Conservation (phyloP, 2,329 filamentous ascomycete species). For the Aspergillus ruber region DNA sequence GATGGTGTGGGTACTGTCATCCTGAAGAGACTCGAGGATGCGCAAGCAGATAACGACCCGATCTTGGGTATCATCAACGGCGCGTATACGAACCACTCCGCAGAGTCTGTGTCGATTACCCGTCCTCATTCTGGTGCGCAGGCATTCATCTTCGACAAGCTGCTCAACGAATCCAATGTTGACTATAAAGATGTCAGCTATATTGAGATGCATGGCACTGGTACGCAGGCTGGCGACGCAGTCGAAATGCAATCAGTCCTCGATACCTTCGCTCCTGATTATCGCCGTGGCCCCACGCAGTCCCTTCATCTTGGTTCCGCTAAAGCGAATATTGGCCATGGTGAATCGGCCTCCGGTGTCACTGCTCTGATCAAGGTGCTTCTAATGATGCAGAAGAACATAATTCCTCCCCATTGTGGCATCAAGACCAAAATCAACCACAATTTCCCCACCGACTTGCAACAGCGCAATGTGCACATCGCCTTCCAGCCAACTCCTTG, state of each 20-base stretch:
- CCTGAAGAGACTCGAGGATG: constrained; percentile 47
- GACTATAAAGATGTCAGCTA: constrained; percentile 32
- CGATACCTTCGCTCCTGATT: constrained; percentile 27
- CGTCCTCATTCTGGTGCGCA: constrained; percentile 37
- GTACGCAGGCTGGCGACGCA: constrained; percentile 33
- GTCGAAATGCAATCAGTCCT: constrained; percentile 33
- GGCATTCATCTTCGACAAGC: constrained; percentile 28
- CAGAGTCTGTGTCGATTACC: constrained; percentile 42
- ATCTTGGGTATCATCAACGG: constrained; percentile 39
- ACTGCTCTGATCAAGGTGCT: constrained; percentile 54
- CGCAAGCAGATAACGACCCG: constrained; percentile 44
- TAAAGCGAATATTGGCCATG: constrained; percentile 39
- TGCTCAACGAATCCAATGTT: constrained; percentile 32
- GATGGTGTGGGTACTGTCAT: constrained; percentile 47
- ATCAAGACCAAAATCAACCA: constrained; percentile 50
- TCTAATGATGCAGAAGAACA: constrained; percentile 57
- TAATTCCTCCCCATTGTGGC: constrained; percentile 60
- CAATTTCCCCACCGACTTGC: constrained; percentile 27
- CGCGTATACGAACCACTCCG: constrained; percentile 40
- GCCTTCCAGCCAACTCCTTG: constrained; percentile 41
- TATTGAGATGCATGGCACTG: constrained; percentile 37
- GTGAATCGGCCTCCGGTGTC: constrained; percentile 34
- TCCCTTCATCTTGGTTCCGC: constrained; percentile 28
- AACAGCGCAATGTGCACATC: constrained; percentile 27
- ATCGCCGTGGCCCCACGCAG: constrained; percentile 23